Evolutionary conservation across 495 filamentous ascomycete species (phyloP).

Genomic region (Hyaloscypha bicolor): DNA sequence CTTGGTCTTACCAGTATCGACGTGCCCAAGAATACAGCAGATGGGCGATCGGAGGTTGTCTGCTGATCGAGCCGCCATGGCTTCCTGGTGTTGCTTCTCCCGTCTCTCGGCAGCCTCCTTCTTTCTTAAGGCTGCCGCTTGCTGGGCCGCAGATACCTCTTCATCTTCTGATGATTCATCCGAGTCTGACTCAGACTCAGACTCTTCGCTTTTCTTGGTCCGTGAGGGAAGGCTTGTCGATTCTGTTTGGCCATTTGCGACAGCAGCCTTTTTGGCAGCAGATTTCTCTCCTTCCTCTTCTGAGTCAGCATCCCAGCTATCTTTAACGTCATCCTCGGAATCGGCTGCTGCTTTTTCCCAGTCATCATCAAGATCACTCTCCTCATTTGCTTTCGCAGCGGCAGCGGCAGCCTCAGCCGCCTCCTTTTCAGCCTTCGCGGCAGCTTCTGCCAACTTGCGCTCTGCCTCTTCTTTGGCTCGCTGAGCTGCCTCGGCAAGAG

Average conservation of each 20-base stretch:
- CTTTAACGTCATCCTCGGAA: slow-evolving; percentile 75
- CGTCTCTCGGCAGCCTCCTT: slow-evolving; percentile 89
- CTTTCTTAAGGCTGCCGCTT: slow-evolving; percentile 73
- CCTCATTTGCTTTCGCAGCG: slow-evolving; percentile 54
- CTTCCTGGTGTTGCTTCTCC: slow-evolving; percentile 86
- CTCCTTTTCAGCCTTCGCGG: slow-evolving; percentile 57
- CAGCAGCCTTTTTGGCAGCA: slow-evolving; percentile 38
- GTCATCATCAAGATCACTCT: slow-evolving; percentile 75
- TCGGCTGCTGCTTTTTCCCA: slow-evolving; percentile 88
- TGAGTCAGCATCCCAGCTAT: slow-evolving; percentile 89
- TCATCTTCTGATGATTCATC: slow-evolving; percentile 66
- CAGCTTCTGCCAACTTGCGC: slow-evolving; percentile 60
- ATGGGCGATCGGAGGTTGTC: slow-evolving; percentile 96
- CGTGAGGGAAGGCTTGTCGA: slow-evolving; percentile 41
- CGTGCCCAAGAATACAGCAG: slow-evolving; percentile 99
- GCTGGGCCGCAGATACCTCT: slow-evolving; percentile 64
- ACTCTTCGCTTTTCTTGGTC: slow-evolving; percentile 31
- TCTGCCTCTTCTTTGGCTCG: slow-evolving; percentile 66
- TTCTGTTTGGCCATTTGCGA: slow-evolving; percentile 24
- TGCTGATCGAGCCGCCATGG: slow-evolving; percentile 86
- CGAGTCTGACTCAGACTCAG: slow-evolving; percentile 50
- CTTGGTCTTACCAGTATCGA: slow-evolving; percentile 99
- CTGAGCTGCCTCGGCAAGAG: slow-evolving; percentile 72
- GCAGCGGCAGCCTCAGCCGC: slow-evolving; percentile 62
- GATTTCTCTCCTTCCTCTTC: slow-evolving; percentile 71